A percentile compares a stretch with the other conserved stretches of the same genome.
These are phyloP conservation scores for Fusarium sp. DNA, from an alignment of 2,329 filamentous ascomycete genomes.

Conservation along the genomic window DNA sequence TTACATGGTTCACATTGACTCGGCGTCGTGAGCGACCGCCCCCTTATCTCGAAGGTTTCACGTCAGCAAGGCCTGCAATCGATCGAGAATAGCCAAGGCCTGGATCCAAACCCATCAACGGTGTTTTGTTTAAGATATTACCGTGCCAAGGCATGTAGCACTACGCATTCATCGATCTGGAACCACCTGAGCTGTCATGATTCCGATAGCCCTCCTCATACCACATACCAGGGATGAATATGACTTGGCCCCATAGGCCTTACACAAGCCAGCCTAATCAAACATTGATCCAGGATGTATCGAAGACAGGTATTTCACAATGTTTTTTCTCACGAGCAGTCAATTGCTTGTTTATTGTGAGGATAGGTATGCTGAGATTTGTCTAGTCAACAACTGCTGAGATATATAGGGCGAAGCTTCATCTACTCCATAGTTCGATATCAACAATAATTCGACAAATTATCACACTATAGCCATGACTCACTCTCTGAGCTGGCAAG, in stretches of 20 bases:
- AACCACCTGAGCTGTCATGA: neutral
- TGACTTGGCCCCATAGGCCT: neutral
- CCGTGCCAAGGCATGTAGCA: neutral
- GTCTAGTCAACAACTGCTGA: neutral
- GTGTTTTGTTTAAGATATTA: neutral
- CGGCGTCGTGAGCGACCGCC: neutral
- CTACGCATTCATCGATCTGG: neutral
- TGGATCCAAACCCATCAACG: neutral
- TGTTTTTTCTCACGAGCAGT: neutral
- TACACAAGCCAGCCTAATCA: neutral
- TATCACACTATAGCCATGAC: constrained; percentile 2
- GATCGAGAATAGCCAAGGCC: neutral
- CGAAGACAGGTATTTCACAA: neutral
- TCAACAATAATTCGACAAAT: neutral
- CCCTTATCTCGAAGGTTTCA: neutral
- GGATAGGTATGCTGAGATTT: neutral
- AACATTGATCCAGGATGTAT: neutral
- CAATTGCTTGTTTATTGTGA: neutral
- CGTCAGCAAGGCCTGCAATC: neutral
- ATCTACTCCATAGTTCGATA: neutral
- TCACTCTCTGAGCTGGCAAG: constrained; percentile 13
- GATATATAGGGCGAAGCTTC: neutral
- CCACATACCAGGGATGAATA: neutral
- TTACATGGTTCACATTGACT: neutral
- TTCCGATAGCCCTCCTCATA: neutral